Percentiles rank a stretch among this genome's conserved stretches.
These are phyloP conservation scores for Termitomyces sp. DNA, from an alignment of 768 basidiomycete genomes.

Conservation along the genomic window DNA sequence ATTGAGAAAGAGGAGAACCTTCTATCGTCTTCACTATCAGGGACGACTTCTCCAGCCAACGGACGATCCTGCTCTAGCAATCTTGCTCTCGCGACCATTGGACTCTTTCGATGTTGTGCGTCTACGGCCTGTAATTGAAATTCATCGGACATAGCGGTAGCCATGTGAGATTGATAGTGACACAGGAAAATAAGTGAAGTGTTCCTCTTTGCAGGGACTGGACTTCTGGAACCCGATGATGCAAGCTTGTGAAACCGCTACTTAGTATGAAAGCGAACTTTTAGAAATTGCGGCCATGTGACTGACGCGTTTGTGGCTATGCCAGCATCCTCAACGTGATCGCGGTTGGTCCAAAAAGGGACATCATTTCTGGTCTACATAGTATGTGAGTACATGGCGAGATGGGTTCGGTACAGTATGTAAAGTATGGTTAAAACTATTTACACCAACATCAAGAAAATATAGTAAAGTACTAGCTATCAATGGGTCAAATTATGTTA, in stretches of 20 bases:
- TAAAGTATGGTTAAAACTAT: not conserved
- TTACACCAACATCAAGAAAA: not conserved
- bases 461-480: too few relatives aligned
- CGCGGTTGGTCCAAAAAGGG: not conserved
- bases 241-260: not conserved
- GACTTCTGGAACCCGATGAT: not conserved
- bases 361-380: too few relatives aligned
- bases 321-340: not conserved
- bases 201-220: too few relatives aligned
- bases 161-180: not conserved
- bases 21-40: slow-evolving; percentile 49
- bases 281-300: slow-evolving; percentile 3
- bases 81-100: not conserved
- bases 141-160: not conserved
- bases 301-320: slow-evolving; percentile 6
- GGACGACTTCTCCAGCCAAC: slow-evolving; percentile 31
- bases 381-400: not conserved
- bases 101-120: not conserved
- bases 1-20: slow-evolving; percentile 9
- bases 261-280: not conserved
- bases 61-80: slow-evolving; percentile 1
- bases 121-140: not conserved
- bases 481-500: too few relatives aligned
- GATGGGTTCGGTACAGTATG: not conserved
- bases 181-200: not conserved